Evolutionary conservation across 495 filamentous ascomycete genomes (phyloP).

Genomic region (Achaetomiella virescens): DNA sequence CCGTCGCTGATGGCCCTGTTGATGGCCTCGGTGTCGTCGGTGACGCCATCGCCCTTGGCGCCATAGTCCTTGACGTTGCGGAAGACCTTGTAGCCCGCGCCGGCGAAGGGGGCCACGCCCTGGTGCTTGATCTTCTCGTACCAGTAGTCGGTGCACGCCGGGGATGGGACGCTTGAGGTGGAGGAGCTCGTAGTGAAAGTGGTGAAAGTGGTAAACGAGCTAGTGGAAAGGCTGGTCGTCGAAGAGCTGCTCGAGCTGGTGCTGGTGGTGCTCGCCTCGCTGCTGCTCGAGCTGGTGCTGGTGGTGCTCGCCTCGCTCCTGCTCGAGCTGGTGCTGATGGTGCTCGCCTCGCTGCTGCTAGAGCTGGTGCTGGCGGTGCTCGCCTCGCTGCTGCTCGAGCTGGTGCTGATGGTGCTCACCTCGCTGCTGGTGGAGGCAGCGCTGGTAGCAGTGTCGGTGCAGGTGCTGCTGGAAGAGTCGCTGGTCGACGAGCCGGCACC

Average conservation of each 20-base stretch:
- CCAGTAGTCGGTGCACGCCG: slow-evolving; percentile 37
- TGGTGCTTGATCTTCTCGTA: slow-evolving; percentile 42
- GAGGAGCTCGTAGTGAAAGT: slow-evolving; percentile 4
- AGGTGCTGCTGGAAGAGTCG: too few relatives aligned
- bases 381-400: too few relatives aligned
- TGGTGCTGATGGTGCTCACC: not conserved
- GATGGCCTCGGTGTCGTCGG: slow-evolving; percentile 79
- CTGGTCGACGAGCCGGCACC: too few relatives aligned
- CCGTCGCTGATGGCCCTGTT: slow-evolving; percentile 72
- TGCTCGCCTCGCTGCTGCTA: too few relatives aligned
- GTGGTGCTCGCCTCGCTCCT: not conserved
- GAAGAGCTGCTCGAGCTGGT: too few relatives aligned
- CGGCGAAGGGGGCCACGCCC: slow-evolving; percentile 41
- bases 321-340: not conserved
- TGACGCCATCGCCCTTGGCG: slow-evolving; percentile 57
- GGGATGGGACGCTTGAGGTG: slow-evolving; percentile 8
- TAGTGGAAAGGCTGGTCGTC: too few relatives aligned
- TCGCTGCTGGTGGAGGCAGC: too few relatives aligned
- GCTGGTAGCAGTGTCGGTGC: too few relatives aligned
- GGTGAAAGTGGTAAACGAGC: slow-evolving; percentile 1
- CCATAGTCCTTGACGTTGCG: slow-evolving; percentile 55
- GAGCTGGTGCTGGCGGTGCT: too few relatives aligned
- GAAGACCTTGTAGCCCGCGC: slow-evolving; percentile 44
- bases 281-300: not conserved
- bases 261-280: not conserved